A percentile compares a stretch with the other conserved stretches of the same genome.
These are phyloP conservation scores for sunflower (Helianthus annuus) DNA, from an alignment of 129 eudicot species.

Conservation along the genomic window HanXRQr2.0-SUNRISE NC_035433.2:124543609-124544108, in stretches of 20 bases:
- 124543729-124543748: conserved; percentile 10
- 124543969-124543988: conserved; percentile 79
- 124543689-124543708: conserved; percentile 16
- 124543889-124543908: not conserved
- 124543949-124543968: conserved; percentile 83
- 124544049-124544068: not conserved
- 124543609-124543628: too few species aligned
- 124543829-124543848: conserved; percentile 23
- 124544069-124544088: conserved; percentile 1
- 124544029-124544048: not conserved
- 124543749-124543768: conserved; percentile 80
- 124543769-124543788: conserved; percentile 87
- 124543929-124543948: conserved; percentile 97
- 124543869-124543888: not conserved
- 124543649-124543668: too few species aligned
- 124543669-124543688: too few species aligned
- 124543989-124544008: conserved; percentile 81
- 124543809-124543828: conserved; percentile 90
- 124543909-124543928: conserved; percentile 18
- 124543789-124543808: conserved; percentile 86
- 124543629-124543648: too few species aligned
- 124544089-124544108: conserved; percentile 25
- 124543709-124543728: not conserved
- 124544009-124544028: conserved; percentile 16
- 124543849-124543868: not conserved